Percentiles rank a stretch among this genome's conserved stretches.
Conservation (phyloP, 2,329 filamentous ascomycete genomes). For the Fusarium miscanthi region DNA sequence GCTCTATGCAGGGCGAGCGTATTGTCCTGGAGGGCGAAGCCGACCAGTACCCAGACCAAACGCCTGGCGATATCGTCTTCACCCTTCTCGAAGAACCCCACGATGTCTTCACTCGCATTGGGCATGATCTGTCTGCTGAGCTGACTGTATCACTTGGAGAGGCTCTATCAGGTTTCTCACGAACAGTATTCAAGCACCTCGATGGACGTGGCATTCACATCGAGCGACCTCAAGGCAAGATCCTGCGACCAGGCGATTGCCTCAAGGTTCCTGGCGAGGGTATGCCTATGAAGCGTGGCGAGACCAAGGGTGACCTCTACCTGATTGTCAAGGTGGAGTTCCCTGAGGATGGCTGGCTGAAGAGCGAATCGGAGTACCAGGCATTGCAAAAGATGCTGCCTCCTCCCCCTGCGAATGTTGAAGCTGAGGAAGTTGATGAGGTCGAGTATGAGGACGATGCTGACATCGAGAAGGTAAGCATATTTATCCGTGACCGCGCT, state of each 20-base stretch:
- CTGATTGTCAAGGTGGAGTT: constrained; percentile 88
- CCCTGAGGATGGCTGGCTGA: constrained; percentile 86
- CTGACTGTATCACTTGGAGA: constrained; percentile 85
- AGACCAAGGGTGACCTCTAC: constrained; percentile 87
- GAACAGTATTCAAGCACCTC: constrained; percentile 90
- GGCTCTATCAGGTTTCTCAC: constrained; percentile 87
- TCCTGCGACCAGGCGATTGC: constrained; percentile 84
- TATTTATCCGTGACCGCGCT: constrained; percentile 2
- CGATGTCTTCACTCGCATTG: constrained; percentile 82
- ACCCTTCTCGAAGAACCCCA: constrained; percentile 85
- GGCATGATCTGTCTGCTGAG: constrained; percentile 84
- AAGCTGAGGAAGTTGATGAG: constrained; percentile 83
- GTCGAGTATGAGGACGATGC: constrained; percentile 87
- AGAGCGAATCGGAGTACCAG: constrained; percentile 75
- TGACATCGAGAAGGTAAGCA: constrained; percentile 78
- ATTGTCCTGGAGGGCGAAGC: constrained; percentile 94
- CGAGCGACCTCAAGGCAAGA: constrained; percentile 80
- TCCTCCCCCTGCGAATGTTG: constrained; percentile 67
- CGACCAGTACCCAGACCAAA: constrained; percentile 89
- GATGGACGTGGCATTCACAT: constrained; percentile 92
- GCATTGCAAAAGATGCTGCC: constrained; percentile 82
- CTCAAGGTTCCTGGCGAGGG: constrained; percentile 90
- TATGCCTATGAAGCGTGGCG: constrained; percentile 91
- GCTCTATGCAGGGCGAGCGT: constrained; percentile 85
- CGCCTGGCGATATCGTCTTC: constrained; percentile 94